Percentiles rank a stretch among this genome's conserved stretches.
These are phyloP conservation scores for Rutstroemia sp. DNA, from an alignment of 2,329 filamentous ascomycete species.

Conservation along the genomic window DNA sequence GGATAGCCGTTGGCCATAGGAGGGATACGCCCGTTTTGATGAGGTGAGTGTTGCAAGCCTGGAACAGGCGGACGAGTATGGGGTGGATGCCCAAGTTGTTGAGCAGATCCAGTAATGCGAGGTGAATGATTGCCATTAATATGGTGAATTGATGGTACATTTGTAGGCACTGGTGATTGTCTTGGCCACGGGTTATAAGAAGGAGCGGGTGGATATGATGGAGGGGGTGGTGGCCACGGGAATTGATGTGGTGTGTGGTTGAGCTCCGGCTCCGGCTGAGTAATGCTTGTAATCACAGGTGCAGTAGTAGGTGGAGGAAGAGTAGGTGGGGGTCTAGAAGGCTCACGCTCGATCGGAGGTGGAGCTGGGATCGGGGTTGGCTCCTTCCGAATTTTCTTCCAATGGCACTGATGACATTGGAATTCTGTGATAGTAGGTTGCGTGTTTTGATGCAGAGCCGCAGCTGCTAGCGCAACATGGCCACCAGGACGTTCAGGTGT, in stretches of 20 bases:
- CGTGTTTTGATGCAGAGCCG: slow-evolving; percentile 27
- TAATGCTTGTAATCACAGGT: slow-evolving; percentile 9
- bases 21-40: slow-evolving; percentile 38
- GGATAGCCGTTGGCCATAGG: slow-evolving; percentile 38
- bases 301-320: slow-evolving; percentile 24
- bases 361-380: slow-evolving; percentile 16
- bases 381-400: slow-evolving; percentile 38
- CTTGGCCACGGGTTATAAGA: slow-evolving; percentile 45
- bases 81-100: slow-evolving; percentile 15
- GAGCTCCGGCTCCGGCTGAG: slow-evolving; percentile 26
- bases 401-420: slow-evolving; percentile 69
- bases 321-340: slow-evolving; percentile 16
- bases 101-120: slow-evolving; percentile 24
- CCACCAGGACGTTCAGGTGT: slow-evolving; percentile 13
- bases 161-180: slow-evolving; percentile 40
- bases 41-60: slow-evolving; percentile 32
- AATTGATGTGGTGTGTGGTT: slow-evolving; percentile 15
- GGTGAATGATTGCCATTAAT: slow-evolving; percentile 38
- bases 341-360: slow-evolving; percentile 9
- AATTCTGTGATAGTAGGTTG: slow-evolving; percentile 38
- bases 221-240: slow-evolving; percentile 31
- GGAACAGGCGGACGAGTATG: slow-evolving; percentile 19
- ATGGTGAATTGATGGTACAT: slow-evolving; percentile 37
- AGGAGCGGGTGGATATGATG: slow-evolving; percentile 32
- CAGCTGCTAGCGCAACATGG: slow-evolving; percentile 27